These are phyloP conservation scores for Mesostigma viride DNA, from an alignment of 139 green algal species.

Conservation along the genomic window DNA sequence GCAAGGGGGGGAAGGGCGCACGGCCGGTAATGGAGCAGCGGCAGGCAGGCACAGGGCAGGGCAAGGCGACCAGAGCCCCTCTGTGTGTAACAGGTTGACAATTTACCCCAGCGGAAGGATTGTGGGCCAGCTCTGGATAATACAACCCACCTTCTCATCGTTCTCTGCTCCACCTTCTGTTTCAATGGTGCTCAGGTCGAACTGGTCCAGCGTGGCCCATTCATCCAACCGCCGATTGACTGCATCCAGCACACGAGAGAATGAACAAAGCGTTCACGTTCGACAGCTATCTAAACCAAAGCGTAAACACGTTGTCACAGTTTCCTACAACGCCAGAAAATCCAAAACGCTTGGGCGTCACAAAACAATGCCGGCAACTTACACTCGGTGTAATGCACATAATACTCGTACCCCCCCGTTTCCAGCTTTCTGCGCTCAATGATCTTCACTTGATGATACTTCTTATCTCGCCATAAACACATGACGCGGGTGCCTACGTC, in stretches of 20 bases:
- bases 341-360: too few relatives aligned
- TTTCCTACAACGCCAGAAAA: neutral
- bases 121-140: neutral
- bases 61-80: too few relatives aligned
- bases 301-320: neutral
- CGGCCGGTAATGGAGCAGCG: too few relatives aligned
- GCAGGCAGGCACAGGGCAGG: too few relatives aligned
- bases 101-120: too few relatives aligned
- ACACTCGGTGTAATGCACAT: conserved; percentile 82
- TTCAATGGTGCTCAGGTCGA: conserved; percentile 50
- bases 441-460: too few relatives aligned
- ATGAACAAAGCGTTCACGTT: neutral
- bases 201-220: conserved; percentile 67
- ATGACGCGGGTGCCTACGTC: too few relatives aligned
- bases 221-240: conserved; percentile 95
- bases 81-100: too few relatives aligned
- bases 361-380: conserved; percentile 13
- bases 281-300: neutral
- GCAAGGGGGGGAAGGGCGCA: too few relatives aligned
- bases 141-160: conserved; percentile 21
- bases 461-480: too few relatives aligned
- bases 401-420: too few relatives aligned
- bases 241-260: conserved; percentile 20
- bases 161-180: conserved; percentile 20
- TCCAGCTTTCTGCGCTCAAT: too few relatives aligned